These are phyloP conservation scores for Bocquillonia castaneifolia DNA, from an alignment of 441 rosid genomes.

Conservation along the genomic window DNA sequence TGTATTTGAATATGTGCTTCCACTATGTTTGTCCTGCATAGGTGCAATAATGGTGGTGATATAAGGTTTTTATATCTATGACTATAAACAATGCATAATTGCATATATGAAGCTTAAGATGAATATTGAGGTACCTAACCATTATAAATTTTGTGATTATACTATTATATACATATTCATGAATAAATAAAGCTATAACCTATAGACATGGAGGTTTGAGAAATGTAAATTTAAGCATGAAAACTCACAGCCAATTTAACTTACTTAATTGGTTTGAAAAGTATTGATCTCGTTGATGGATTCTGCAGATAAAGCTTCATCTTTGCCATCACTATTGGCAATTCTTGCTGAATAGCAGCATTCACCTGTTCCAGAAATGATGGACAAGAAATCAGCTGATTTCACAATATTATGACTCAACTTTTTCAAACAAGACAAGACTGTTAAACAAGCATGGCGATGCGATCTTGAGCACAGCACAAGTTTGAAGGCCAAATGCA, in stretches of 20 bases:
- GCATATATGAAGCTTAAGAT: neutral
- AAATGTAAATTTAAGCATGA: neutral
- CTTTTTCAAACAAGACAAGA: neutral
- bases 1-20: slow-evolving; percentile 90
- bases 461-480: neutral
- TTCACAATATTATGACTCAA: neutral
- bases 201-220: neutral
- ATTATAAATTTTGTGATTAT: neutral
- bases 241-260: slow-evolving; percentile 11
- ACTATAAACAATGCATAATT: neutral
- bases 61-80: neutral
- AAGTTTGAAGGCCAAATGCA: neutral
- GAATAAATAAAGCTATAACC: neutral
- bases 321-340: slow-evolving; percentile 68
- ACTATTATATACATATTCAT: neutral
- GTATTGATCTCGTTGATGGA: slow-evolving; percentile 74
- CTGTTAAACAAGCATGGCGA: neutral
- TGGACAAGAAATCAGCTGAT: slow-evolving; percentile 20
- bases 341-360: slow-evolving; percentile 66
- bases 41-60: neutral
- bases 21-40: slow-evolving; percentile 81
- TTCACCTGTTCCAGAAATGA: slow-evolving; percentile 51
- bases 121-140: neutral
- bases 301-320: slow-evolving; percentile 94
- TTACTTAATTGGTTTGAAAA: slow-evolving; percentile 96